These are phyloP conservation scores for Fraxinus floribunda DNA, from an alignment of 305 asterid species.

Conservation along the genomic window DNA sequence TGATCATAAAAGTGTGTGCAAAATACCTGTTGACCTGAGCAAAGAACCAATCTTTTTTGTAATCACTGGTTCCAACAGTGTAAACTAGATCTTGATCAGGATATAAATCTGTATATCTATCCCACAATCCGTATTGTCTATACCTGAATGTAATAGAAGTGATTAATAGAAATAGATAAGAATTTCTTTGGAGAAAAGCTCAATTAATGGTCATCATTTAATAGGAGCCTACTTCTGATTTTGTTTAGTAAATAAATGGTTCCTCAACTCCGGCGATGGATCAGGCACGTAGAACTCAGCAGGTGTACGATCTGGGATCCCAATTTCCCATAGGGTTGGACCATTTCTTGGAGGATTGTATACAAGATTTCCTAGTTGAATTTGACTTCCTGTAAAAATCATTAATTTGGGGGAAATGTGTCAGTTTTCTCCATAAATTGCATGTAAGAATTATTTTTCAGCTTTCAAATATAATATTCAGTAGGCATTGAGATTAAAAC, in stretches of 20 bases:
- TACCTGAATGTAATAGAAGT: constrained; percentile 25
- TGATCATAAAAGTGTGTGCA: neutral
- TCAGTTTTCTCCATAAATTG: neutral
- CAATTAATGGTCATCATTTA: neutral
- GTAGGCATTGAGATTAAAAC: constrained; percentile 17
- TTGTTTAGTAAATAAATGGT: neutral
- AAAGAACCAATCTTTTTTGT: constrained; percentile 57
- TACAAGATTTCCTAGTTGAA: neutral
- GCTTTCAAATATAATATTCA: neutral
- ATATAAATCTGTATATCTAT: constrained; percentile 51
- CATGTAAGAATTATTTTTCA: neutral
- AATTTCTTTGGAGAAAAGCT: neutral
- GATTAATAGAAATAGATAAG: neutral
- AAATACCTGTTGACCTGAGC: constrained; percentile 60
- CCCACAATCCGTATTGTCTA: constrained; percentile 70
- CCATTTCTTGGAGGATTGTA: constrained; percentile 38
- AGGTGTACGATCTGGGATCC: constrained; percentile 37
- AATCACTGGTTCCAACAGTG: constrained; percentile 43
- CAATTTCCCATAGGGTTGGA: constrained; percentile 47
- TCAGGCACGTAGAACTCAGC: constrained; percentile 36
- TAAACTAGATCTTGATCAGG: constrained; percentile 48
- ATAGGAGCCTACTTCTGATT: neutral
- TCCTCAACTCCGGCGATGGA: constrained; percentile 21
- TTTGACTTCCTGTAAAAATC: constrained; percentile 10
- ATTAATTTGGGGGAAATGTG: neutral